These are phyloP conservation scores for Cornus florida DNA, from an alignment of 148 eudicot species.

Conservation along the genomic window DNA sequence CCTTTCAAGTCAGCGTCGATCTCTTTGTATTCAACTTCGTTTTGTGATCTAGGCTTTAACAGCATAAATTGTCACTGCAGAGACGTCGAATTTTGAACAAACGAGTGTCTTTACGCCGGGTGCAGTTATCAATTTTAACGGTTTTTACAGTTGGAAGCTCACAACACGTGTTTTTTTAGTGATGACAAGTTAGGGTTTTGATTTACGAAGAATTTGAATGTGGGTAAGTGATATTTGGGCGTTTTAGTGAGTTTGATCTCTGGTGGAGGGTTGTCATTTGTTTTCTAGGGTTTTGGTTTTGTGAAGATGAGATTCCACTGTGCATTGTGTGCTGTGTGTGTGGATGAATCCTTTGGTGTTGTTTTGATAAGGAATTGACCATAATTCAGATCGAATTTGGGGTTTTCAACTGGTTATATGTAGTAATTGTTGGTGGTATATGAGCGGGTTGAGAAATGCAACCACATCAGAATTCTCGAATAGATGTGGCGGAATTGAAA, in stretches of 20 bases:
- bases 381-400: slow-evolving; percentile 16
- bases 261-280: slow-evolving; percentile 18
- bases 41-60: slow-evolving; percentile 27
- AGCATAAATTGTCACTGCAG: slow-evolving; percentile 3
- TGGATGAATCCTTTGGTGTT: slow-evolving; percentile 9
- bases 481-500: slow-evolving; percentile 47
- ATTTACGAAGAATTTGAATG: not conserved
- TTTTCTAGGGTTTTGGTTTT: slow-evolving; percentile 43
- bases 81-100: slow-evolving; percentile 28
- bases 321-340: slow-evolving; percentile 17
- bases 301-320: slow-evolving; percentile 23
- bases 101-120: slow-evolving; percentile 33
- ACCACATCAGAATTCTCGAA: slow-evolving; percentile 43
- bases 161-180: slow-evolving; percentile 22
- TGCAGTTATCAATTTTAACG: slow-evolving; percentile 28
- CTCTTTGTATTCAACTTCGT: slow-evolving; percentile 20
- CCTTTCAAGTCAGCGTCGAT: slow-evolving; percentile 17
- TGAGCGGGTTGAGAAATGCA: slow-evolving; percentile 42
- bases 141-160: slow-evolving; percentile 48
- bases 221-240: slow-evolving; percentile 13
- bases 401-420: slow-evolving; percentile 16
- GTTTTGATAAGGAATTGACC: slow-evolving; percentile 13
- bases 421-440: slow-evolving; percentile 22
- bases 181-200: slow-evolving; percentile 20
- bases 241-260: slow-evolving; percentile 31